A percentile compares a stretch with the other conserved stretches of the same genome.
Conservation (phyloP, 345 rosid genomes). For the Populus deltoides region DNA sequence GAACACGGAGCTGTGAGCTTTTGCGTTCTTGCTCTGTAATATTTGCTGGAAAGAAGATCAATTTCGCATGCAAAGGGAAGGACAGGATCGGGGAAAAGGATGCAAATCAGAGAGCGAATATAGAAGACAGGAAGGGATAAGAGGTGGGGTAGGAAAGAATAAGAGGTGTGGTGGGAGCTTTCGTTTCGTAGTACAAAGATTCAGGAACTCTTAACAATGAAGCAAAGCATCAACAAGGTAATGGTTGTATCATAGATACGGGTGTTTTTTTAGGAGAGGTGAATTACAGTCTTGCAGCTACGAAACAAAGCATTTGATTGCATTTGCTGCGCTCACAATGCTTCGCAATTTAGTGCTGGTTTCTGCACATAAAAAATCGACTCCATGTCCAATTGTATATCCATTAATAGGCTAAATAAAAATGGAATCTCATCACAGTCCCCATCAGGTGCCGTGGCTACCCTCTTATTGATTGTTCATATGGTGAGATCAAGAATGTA, state of each 20-base stretch:
- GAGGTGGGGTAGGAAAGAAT: neutral
- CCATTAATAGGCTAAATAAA: neutral
- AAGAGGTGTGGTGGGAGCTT: neutral
- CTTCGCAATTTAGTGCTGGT: neutral
- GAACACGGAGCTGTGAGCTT: neutral
- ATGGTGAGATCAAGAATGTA: neutral
- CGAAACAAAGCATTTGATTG: neutral
- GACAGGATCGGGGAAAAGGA: neutral
- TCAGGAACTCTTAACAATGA: neutral
- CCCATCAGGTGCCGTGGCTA: neutral
- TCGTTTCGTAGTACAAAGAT: neutral
- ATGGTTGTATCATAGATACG: neutral
- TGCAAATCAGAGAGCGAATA: neutral
- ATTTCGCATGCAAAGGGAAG: neutral
- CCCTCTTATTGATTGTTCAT: neutral
- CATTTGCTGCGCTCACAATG: neutral
- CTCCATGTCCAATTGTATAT: neutral
- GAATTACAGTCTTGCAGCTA: neutral
- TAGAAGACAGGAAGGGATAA: neutral
- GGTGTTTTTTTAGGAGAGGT: neutral
- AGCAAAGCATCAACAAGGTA: neutral
- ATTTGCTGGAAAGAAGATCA: neutral
- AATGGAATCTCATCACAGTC: neutral
- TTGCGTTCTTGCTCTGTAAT: neutral
- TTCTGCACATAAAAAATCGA: neutral